Percentiles rank a stretch among this genome's conserved stretches.
Conservation (phyloP, 495 filamentous ascomycete genomes). For the Parathielavia appendiculata region DNA sequence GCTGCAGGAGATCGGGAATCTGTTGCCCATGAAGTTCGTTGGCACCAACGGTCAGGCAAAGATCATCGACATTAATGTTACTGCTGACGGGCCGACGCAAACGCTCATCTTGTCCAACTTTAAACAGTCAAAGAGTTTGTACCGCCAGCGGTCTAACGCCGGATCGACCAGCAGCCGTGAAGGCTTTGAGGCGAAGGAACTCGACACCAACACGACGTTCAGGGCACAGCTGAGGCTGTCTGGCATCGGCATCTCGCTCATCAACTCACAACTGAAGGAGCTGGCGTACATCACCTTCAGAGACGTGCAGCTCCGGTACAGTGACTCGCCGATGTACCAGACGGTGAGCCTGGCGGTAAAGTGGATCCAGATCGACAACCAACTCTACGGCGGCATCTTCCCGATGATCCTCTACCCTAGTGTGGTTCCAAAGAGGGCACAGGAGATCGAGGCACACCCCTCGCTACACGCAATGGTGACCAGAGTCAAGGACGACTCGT, state of each 20-base stretch:
- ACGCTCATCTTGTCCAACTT: conserved; percentile 93
- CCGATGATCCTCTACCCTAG: conserved; percentile 95
- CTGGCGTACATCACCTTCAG: conserved; percentile 90
- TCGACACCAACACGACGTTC: conserved; percentile 82
- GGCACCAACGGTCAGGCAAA: conserved; percentile 61
- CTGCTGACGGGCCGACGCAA: conserved; percentile 90
- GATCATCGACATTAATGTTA: conserved; percentile 93
- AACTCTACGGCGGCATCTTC: conserved; percentile 96
- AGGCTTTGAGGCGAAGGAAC: conserved; percentile 89
- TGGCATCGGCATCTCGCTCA: conserved; percentile 86
- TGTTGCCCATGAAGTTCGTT: conserved; percentile 74
- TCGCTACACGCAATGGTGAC: conserved; percentile 89
- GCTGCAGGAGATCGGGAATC: conserved; percentile 91
- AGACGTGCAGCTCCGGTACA: conserved; percentile 86
- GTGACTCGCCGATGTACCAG: conserved; percentile 87
- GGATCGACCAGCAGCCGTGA: conserved; percentile 47
- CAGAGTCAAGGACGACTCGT: conserved; percentile 94
- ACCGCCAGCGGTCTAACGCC: conserved; percentile 72
- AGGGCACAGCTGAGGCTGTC: conserved; percentile 80
- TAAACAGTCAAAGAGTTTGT: conserved; percentile 87
- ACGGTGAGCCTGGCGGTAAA: conserved; percentile 85
- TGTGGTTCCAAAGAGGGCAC: conserved; percentile 96
- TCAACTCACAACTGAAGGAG: conserved; percentile 88
- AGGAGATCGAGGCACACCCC: conserved; percentile 94
- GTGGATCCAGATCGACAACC: conserved; percentile 99